These are phyloP conservation scores for Leccinum subrobustum DNA, from an alignment of 1,284 basidiomycete species.

Conservation along the genomic window DNA sequence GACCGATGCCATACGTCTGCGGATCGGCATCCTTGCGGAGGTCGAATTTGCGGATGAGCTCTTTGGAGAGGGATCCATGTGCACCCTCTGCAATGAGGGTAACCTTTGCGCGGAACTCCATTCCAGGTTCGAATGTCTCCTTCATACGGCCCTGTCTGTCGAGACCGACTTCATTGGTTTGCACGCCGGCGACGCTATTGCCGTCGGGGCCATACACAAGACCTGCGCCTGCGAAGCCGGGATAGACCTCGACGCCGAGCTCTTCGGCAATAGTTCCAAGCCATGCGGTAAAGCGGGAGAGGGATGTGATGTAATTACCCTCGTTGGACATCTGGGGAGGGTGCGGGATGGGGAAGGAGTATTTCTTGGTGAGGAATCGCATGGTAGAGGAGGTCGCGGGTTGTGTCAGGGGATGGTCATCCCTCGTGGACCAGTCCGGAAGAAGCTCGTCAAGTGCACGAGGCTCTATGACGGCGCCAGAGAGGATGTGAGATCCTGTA, in stretches of 20 bases:
- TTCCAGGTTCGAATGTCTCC: conserved; percentile 92
- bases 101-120: conserved; percentile 94
- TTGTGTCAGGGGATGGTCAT: conserved; percentile 71
- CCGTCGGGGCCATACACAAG: conserved; percentile 75
- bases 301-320: conserved; percentile 92
- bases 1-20: conserved; percentile 95
- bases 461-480: conserved; percentile 94
- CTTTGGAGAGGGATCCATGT: conserved; percentile 89
- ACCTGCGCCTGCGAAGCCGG: conserved; percentile 91
- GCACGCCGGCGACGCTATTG: conserved; percentile 75
- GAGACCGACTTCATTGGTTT: conserved; percentile 95
- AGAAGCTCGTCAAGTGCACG: conserved; percentile 90
- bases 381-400: conserved; percentile 81
- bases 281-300: conserved; percentile 90
- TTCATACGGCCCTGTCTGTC: conserved; percentile 81
- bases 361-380: conserved; percentile 80
- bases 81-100: conserved; percentile 97
- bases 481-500: conserved; percentile 90
- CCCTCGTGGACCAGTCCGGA: conserved; percentile 75
- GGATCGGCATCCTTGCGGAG: conserved; percentile 80
- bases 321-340: conserved; percentile 97
- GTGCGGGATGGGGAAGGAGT: conserved; percentile 86
- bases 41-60: conserved; percentile 76
- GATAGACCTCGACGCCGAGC: conserved; percentile 94
- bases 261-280: conserved; percentile 87